Evolutionary conservation across 257 asterid species (phyloP).

Genomic region (Nicotiana noctiflora): DNA sequence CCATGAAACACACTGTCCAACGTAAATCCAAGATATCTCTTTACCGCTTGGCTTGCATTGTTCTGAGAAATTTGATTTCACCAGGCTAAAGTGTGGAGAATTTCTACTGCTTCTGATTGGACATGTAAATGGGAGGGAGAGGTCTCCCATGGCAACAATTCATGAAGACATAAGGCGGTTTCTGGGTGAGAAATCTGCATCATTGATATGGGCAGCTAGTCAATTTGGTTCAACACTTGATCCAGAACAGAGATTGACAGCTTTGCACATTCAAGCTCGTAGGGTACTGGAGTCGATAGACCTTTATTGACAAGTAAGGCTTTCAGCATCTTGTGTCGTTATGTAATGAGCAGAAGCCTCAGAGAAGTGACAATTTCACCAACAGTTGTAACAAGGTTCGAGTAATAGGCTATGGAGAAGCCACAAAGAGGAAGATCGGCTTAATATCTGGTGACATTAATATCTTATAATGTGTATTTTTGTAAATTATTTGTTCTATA

Average conservation of each 20-base stretch:
- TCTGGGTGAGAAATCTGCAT: slow-evolving; percentile 84
- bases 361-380: neutral
- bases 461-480: neutral
- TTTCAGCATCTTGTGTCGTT: neutral
- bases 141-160: slow-evolving; percentile 74
- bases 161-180: slow-evolving; percentile 73
- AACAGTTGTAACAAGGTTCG: neutral
- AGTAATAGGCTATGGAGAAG: neutral
- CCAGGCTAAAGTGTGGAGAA: slow-evolving; percentile 92
- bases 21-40: neutral
- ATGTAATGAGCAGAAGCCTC: neutral
- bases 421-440: neutral
- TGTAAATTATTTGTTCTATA: slow-evolving; percentile 13
- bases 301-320: slow-evolving; percentile 37
- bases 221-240: slow-evolving; percentile 80
- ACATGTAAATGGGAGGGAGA: slow-evolving; percentile 75
- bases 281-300: slow-evolving; percentile 83
- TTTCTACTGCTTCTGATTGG: slow-evolving; percentile 86
- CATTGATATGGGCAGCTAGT: slow-evolving; percentile 95
- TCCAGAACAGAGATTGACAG: slow-evolving; percentile 73
- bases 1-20: neutral
- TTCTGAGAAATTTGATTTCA: slow-evolving; percentile 5
- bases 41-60: neutral
- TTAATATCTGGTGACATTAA: neutral
- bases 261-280: slow-evolving; percentile 78